phyloP scores from a whole-genome alignment of 2,329 filamentous ascomycete genomes.

The Alternaria panax region DNA sequence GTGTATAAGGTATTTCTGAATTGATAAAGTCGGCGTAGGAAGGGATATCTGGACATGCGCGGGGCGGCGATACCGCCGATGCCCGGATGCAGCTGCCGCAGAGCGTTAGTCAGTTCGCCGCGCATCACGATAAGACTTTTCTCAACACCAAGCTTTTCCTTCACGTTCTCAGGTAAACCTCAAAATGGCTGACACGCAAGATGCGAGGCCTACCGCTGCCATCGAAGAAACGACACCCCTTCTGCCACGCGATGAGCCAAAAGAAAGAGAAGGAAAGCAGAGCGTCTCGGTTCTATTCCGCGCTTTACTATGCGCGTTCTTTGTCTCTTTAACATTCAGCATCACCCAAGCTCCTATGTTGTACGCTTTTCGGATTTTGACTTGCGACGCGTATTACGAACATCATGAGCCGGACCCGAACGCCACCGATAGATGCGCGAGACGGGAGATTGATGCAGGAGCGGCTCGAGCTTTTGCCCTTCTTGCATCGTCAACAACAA shows the following conservation, averaged over 20 bases:
- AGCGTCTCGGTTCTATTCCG: slow-evolving; percentile 47
- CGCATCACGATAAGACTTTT: slow-evolving; percentile 8
- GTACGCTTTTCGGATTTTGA: slow-evolving; percentile 75
- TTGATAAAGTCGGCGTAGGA: slow-evolving; percentile 5
- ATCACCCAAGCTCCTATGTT: slow-evolving; percentile 62
- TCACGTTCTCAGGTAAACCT: not conserved
- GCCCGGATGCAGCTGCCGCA: slow-evolving; percentile 9
- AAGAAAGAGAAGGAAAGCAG: slow-evolving; percentile 18
- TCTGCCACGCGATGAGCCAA: slow-evolving; percentile 17
- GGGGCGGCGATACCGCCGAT: slow-evolving; percentile 13
- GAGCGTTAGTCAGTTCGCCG: slow-evolving; percentile 1
- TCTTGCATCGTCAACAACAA: slow-evolving; percentile 70
- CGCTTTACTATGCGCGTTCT: slow-evolving; percentile 65
- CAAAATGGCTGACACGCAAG: slow-evolving; percentile 17
- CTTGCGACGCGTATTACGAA: slow-evolving; percentile 73
- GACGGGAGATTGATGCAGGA: slow-evolving; percentile 68
- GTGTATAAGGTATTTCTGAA: not conserved
- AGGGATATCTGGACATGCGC: not conserved
- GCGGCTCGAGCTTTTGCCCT: slow-evolving; percentile 71
- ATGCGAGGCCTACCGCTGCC: not conserved
- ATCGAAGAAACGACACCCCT: slow-evolving; percentile 28
- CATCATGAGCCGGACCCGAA: slow-evolving; percentile 58
- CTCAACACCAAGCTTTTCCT: not conserved
- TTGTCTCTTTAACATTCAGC: slow-evolving; percentile 63
- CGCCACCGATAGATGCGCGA: slow-evolving; percentile 63